Base-by-base conservation (phyloP, 2,329 filamentous ascomycete species). In the Pseudogymnoascus destructans region DNA sequence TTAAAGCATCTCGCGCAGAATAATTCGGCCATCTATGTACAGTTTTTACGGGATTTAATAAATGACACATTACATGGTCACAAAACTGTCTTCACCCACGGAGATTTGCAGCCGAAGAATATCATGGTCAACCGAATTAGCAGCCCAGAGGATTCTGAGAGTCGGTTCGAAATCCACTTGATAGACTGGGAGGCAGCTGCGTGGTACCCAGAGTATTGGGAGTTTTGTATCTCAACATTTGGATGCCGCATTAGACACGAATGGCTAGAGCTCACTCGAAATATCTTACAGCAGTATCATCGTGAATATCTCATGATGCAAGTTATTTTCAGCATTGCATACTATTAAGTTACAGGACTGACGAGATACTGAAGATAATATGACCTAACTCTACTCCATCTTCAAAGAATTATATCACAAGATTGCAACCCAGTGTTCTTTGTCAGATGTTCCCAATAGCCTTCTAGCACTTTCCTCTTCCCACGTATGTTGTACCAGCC, bases 161-260 rank as follows among this genome's bases (percentile, higher is more conserved):
- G 60, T 46, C 1, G 56, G 69, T 56, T 61, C 72, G 1, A 66
- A 68, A 5, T 63, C 10, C 13, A 13, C 30, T 7, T 75, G 15
- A 66, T 75, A 57, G 71, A 73, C 65, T 75, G 70, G 73, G 72
- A 73, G 58, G 69, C 59, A 46, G 65, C 70, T 17, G 70, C 70
- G 30, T 73, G 69, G 70, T 71, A 70, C 61, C 71, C 70, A 21
- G 66, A 58, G 17, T 73, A 73, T 62, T 74, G 70, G 71, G 72
- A 73, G 63, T 73, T 72, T 63, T 67, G 68, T 23, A 68, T 65
- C 58, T 68, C 72, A 46, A 63, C 70, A 58, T 69, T 66, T 63
- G 64, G 63, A 40, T 68, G 65, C 49, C 66, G 67, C 49, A 13
- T 33, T 3, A 11, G 30, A 33, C 30, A 10, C 11, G 30, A 33